Base-by-base conservation (phyloP, 2,329 filamentous ascomycete species). In the Thermothelomyces thermophilus region DNA sequence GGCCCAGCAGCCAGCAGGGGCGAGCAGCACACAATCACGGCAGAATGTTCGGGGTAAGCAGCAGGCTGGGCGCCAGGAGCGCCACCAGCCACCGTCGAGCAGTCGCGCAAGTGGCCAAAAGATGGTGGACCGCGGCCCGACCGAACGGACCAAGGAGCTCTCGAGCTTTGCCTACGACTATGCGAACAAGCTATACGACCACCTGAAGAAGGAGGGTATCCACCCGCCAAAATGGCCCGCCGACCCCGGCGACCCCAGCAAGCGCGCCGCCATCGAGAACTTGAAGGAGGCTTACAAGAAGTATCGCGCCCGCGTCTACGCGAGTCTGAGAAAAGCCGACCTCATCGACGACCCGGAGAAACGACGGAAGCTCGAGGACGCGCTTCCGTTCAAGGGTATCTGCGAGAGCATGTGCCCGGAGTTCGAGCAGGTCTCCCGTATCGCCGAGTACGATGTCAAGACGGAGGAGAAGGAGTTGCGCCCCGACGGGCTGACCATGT, bases 361-460 rank as follows among this genome's bases (percentile, higher is more conserved):
- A 58, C 76, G 76, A 48, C 80, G 82, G 60, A 75, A 73, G 16
- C 70, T 86, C 7, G 73, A 78, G 51, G 76, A 85, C 60, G 82
- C 82, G 6, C 79, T 85, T 41, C 74, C 78, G 36, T 86, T 86
- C 61, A 81, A 81, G 61, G 82, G 82, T 13, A 83, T 82, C 40
- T 84, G 81, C 58, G 79, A 84, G 58, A 78, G 83, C 22, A 85
- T 84, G 82, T 86, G 82, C 53, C 82, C 82, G 5, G 78, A 83
- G 55, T 84, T 77, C 63, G 82, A 86, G 62, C 78, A 77, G 62
- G 74, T 83, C 30, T 77, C 73, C 43, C 73, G 82, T 53, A 83
- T 85, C 49, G 76, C 75, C 41, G 79, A 84, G 61, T 69, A 73
- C 57, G 78, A 84, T 53, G 73, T 82, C 19, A 74, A 77, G 56